Evolutionary conservation across 2,329 filamentous ascomycete genomes (phyloP), one percentile per base, ranked within the genome.

Genomic region (Bisporella sp.): DNA sequence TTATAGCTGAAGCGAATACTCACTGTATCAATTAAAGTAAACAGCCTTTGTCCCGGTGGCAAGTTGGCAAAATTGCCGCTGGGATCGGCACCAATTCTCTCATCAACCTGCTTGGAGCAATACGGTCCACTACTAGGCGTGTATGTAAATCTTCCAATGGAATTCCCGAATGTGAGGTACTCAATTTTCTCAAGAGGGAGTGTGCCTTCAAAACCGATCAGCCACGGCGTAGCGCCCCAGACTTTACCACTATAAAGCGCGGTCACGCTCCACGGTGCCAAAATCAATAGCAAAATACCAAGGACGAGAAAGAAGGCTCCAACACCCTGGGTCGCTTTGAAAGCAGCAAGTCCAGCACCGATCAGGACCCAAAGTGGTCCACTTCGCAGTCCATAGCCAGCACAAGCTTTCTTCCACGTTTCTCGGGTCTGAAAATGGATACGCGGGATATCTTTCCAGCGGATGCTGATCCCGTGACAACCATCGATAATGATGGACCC

Each of bases 401-500:
- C 3, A 21, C 21, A 21, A 21, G 21, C 21, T 21, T 21, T 21
- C 21, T 21, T 21, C 21, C 21, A 21, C 21, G 21, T 21, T 21
- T 21, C 21, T 21, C 21, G 2, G 21, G 21, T 21, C 21, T 2
- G 21, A 21, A 21, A 21, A 21, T 21, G 21, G 21, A 21, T 21
- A 21, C 21, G 21, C 21, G 21, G 21, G 21, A 21, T 21, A 21
- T 21, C 21, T 21, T 21, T 21, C 65, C 66, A 68, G 11, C 63
- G 60, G 39, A 68, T 66, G 12, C 59, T 58, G 31, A 65, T 61
- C 28, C 56, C 66, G 9, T 59, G 59, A 31, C 58, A 59, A 1
- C 60, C 58, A 50, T 67, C 65, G 11, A 67, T 41, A 46, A 67
- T 58, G 12, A 68, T 54, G 6, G 62, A 57, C 2, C 57, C 52